phyloP scores from a whole-genome alignment of 257 asterid genomes.

The Plantago elongata region DNA sequence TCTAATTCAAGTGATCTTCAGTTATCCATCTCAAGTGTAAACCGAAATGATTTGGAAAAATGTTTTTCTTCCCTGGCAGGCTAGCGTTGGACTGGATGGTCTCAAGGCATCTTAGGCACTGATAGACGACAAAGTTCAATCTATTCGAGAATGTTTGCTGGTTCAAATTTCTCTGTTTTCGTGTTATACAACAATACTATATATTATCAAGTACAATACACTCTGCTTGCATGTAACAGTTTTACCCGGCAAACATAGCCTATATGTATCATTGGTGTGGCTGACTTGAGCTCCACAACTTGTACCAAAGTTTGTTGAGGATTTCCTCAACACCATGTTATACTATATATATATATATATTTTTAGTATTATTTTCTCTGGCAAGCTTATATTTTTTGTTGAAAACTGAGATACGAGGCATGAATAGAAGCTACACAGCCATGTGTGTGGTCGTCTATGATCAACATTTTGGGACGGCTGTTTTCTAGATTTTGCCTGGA shows the following conservation, averaged over 20 bases:
- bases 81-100: constrained; percentile 82
- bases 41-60: constrained; percentile 3
- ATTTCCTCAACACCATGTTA: no score
- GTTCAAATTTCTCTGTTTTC: constrained; percentile 5
- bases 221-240: constrained; percentile 15
- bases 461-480: no score
- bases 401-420: no score
- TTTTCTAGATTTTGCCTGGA: no score
- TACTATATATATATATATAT: no score
- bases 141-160: constrained; percentile 11
- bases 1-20: background rate
- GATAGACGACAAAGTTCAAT: constrained; percentile 14
- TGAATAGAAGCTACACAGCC: no score
- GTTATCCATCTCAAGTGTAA: background rate
- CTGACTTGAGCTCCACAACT: no score
- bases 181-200: constrained; percentile 9
- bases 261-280: background rate
- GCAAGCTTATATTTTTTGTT: no score
- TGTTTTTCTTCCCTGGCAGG: constrained; percentile 42
- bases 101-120: constrained; percentile 77
- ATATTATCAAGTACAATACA: constrained; percentile 2
- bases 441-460: no score
- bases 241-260: background rate
- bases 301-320: no score
- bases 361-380: no score